Evolutionary conservation across 2,329 filamentous ascomycete species (phyloP).

Genomic region (Cladophialophora bantiana): DNA sequence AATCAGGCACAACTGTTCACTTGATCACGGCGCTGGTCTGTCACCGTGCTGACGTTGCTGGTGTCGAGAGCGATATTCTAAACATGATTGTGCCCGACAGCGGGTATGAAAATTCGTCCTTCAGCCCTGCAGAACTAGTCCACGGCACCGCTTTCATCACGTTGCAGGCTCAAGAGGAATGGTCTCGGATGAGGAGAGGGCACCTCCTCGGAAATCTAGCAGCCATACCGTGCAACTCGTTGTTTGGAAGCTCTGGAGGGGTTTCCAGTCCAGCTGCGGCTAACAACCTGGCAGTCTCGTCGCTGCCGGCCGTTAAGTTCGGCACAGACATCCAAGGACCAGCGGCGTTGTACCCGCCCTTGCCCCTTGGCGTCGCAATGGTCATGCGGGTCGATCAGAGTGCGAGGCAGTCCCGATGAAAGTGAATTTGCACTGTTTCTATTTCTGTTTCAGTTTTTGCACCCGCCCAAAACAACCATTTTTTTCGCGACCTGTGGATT

Average conservation of each 20-base stretch:
- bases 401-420: background rate
- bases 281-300: background rate
- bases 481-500: background rate
- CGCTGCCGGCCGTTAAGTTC: background rate
- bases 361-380: conserved; percentile 29
- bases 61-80: background rate
- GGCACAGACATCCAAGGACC: background rate
- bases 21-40: conserved; percentile 22
- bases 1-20: conserved; percentile 7
- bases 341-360: conserved; percentile 11
- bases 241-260: conserved; percentile 48
- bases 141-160: conserved; percentile 34
- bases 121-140: conserved; percentile 8
- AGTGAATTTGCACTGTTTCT: background rate
- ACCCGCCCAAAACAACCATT: too few relatives aligned
- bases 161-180: conserved; percentile 6
- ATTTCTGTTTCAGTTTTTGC: too few relatives aligned
- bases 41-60: background rate
- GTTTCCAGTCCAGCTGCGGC: background rate
- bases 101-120: background rate
- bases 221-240: conserved; percentile 48
- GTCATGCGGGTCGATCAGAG: conserved; percentile 28
- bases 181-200: conserved; percentile 13
- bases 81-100: background rate
- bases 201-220: conserved; percentile 21